These are phyloP conservation scores for Fusarium sp. DNA, from an alignment of 2,329 filamentous ascomycete genomes.

Conservation along the genomic window DNA sequence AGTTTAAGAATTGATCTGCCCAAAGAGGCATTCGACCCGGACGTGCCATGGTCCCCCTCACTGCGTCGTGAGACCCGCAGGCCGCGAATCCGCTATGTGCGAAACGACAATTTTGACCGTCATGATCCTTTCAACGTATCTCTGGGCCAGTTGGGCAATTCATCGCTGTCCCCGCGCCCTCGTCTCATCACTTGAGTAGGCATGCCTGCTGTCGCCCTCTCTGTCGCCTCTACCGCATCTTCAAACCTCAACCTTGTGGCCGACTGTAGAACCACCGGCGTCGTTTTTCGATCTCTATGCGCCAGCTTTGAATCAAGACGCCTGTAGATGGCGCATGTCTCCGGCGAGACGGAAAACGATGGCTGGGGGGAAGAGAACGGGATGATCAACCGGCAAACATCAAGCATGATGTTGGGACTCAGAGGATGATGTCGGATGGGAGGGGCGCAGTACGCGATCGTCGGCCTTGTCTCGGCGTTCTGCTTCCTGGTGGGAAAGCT, in stretches of 20 bases:
- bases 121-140: slow-evolving; percentile 3
- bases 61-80: slow-evolving; percentile 2
- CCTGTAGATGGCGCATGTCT: background rate
- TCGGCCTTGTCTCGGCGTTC: background rate
- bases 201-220: background rate
- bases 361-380: background rate
- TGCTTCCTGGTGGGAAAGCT: background rate
- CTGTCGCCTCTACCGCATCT: background rate
- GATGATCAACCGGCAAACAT: background rate
- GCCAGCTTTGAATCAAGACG: background rate
- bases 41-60: background rate
- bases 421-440: background rate
- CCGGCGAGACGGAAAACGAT: background rate
- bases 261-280: background rate
- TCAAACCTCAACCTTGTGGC: background rate
- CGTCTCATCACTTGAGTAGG: background rate
- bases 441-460: background rate
- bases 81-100: slow-evolving; percentile 18
- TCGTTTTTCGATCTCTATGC: background rate
- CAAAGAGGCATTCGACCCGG: background rate
- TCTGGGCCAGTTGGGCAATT: background rate
- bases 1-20: slow-evolving; percentile 6
- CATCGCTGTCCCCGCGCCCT: background rate
- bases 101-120: slow-evolving; percentile 20
- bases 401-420: background rate